Evolutionary conservation across 2,329 filamentous ascomycete species (phyloP).

Genomic region (Bertia moriformis): DNA sequence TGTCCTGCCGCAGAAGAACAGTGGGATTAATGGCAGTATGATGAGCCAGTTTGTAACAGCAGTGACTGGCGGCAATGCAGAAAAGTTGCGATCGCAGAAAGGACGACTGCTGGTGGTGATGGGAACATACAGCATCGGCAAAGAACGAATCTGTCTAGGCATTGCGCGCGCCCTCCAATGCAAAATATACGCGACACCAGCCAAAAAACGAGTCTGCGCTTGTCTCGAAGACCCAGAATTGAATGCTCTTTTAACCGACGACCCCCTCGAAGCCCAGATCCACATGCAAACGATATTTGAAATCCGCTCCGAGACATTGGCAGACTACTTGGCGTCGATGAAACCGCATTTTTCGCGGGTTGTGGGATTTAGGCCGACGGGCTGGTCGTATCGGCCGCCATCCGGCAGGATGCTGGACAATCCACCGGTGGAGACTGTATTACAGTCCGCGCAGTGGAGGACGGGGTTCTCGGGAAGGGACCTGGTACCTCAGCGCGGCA

Average conservation of each 20-base stretch:
- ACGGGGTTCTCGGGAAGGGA: conserved; percentile 43
- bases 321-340: conserved; percentile 51
- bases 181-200: conserved; percentile 55
- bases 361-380: conserved; percentile 57
- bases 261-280: conserved; percentile 55
- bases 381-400: conserved; percentile 60
- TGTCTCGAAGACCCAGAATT: conserved; percentile 56
- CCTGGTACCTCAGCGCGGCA: conserved; percentile 49
- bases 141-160: conserved; percentile 59
- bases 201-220: conserved; percentile 51
- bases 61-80: conserved; percentile 6
- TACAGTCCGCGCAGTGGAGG: conserved; percentile 36
- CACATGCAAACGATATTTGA: conserved; percentile 67
- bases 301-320: conserved; percentile 53
- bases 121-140: conserved; percentile 64
- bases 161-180: conserved; percentile 55
- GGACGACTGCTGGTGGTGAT: conserved; percentile 50
- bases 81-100: conserved; percentile 26
- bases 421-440: neutral
- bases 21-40: conserved; percentile 3
- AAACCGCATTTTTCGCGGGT: conserved; percentile 53
- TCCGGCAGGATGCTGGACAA: conserved; percentile 27
- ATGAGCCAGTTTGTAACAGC: conserved; percentile 6
- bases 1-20: too few species aligned
- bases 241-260: conserved; percentile 40